Conservation (phyloP, 2,329 filamentous ascomycete genomes). For the Beauveria sp. region DNA sequence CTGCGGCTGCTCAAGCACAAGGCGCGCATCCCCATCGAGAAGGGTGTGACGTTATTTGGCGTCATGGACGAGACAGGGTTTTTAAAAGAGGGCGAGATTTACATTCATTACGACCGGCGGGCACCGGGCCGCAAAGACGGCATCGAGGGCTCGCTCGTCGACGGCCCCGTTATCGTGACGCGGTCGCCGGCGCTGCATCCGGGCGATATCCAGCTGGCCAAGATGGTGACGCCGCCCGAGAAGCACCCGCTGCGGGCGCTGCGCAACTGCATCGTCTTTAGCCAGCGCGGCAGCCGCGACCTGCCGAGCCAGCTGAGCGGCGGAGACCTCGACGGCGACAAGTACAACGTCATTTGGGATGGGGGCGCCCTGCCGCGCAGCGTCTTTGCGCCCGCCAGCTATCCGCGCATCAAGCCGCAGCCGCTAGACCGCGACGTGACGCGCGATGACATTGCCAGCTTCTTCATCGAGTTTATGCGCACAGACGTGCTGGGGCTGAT, state of each 20-base stretch:
- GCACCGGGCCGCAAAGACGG: slow-evolving; percentile 17
- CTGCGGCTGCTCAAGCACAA: slow-evolving; percentile 71
- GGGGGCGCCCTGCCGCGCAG: slow-evolving; percentile 32
- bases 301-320: slow-evolving; percentile 72
- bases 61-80: slow-evolving; percentile 74
- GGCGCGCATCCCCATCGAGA: slow-evolving; percentile 61
- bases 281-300: slow-evolving; percentile 60
- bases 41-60: slow-evolving; percentile 71
- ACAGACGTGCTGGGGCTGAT: slow-evolving; percentile 60
- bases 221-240: slow-evolving; percentile 51
- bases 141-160: slow-evolving; percentile 22
- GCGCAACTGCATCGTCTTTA: slow-evolving; percentile 73
- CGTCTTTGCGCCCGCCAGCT: slow-evolving; percentile 57
- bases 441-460: slow-evolving; percentile 62
- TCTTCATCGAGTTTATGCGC: slow-evolving; percentile 73
- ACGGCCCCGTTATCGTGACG: slow-evolving; percentile 54
- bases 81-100: slow-evolving; percentile 61
- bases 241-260: slow-evolving; percentile 54
- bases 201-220: slow-evolving; percentile 65
- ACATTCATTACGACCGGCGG: slow-evolving; percentile 46
- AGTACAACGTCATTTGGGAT: slow-evolving; percentile 76
- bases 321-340: slow-evolving; percentile 77
- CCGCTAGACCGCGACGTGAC: slow-evolving; percentile 55
- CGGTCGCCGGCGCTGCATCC: slow-evolving; percentile 76
- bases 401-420: slow-evolving; percentile 48